Evolutionary conservation across 108 stramenopile species (phyloP), one percentile per base, ranked within the genome.

Genomic region (Cylindrotheca closterium): DNA sequence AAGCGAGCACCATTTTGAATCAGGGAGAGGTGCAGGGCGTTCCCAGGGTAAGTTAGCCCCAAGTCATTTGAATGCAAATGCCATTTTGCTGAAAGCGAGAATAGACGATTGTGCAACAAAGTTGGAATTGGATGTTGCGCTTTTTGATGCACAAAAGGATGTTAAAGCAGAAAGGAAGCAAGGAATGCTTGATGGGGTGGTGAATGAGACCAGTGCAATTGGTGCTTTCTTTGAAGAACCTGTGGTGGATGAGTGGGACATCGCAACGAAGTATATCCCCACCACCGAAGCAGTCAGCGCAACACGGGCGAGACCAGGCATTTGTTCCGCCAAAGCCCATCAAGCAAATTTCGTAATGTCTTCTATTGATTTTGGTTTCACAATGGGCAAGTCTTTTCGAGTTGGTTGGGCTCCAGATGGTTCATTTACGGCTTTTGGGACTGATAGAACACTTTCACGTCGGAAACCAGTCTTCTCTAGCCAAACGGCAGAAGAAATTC

Each of bases 381-480:
- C 85, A 27, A 88, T 93, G 89, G 84, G 89, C 17, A 58, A 77
- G 32, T 88, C 87, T 1, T 90, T 93, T 62, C 85, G 92, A 49
- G 86, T 89, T 46, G 86, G 79, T 17, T 94, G 88, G 89, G 71
- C 59, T 33, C 88, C 86, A 28, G 80, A 91, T 78, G 92, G 89
- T 17, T 89, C 89, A 18, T 83, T 89, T 23, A 60, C 67, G 77
- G 47, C 76, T 63, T 32, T 60, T 19, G 31, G 53, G 26, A 45
- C 29, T 12, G 28, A 29, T 51, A 28, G 63, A 4, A 12, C 47
- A 31, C 56, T 66, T 12, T 31, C 56, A 21, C 51, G 61, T 25
- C 26, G 37, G 4, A 25, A 46, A 22, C 71, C 71, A 3, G 63
- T 63, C 19, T 64, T 73, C 58, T 46, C 59, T 45, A 4, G 37